Conservation (phyloP, 306 rosid species). For the Begonia loranthoides region DNA sequence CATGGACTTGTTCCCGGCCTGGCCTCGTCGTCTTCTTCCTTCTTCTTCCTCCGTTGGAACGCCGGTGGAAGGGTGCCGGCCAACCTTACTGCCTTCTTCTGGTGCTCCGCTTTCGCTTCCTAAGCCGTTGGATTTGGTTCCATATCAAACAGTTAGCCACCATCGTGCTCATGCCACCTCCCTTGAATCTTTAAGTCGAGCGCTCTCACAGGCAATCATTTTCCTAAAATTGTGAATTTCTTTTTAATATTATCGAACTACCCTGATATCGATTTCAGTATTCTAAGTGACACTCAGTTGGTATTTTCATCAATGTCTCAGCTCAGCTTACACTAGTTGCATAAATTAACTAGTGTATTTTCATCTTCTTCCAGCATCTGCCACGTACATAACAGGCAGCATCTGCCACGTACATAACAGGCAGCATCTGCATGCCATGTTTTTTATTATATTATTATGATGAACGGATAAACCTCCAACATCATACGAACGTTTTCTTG, state of each 20-base stretch:
- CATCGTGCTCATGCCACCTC: conserved; percentile 2
- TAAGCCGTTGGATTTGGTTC: conserved; percentile 13
- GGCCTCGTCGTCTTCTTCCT: neutral
- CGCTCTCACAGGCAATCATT: conserved; percentile 17
- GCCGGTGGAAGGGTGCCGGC: too few species aligned
- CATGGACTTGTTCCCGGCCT: conserved; percentile 14
- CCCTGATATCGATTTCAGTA: too few species aligned
- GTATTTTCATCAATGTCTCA: neutral
- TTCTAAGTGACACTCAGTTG: too few species aligned
- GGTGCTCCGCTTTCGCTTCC: neutral
- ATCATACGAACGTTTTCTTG: too few species aligned
- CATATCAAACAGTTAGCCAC: conserved; percentile 6
- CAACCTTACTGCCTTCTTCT: conserved; percentile 9
- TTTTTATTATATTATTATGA: too few species aligned
- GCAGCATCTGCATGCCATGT: too few species aligned
- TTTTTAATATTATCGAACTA: too few species aligned
- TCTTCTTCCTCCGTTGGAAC: conserved; percentile 6
- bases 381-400: too few species aligned
- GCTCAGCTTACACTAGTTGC: neutral
- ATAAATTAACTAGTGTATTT: neutral
- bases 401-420: too few species aligned
- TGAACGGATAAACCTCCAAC: too few species aligned
- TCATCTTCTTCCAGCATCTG: neutral
- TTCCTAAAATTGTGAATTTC: neutral
- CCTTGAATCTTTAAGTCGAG: conserved; percentile 16